Percentiles rank a stretch among this genome's conserved stretches.
phyloP scores from a whole-genome alignment of 2,329 filamentous ascomycete genomes.

The Fusarium nisikadoi region DNA sequence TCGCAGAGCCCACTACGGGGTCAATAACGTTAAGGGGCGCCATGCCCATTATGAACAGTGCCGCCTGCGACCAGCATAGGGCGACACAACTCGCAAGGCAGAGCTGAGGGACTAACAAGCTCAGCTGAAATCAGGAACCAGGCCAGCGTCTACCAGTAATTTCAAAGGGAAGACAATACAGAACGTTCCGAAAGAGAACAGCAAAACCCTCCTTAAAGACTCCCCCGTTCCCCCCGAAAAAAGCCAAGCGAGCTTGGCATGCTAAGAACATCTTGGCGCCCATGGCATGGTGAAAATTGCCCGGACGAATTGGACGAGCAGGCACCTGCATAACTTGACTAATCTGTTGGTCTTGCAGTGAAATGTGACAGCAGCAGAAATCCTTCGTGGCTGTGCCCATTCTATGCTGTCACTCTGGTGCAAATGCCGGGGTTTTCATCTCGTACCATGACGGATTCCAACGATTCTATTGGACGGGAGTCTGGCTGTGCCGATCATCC shows the following conservation, averaged over 20 bases:
- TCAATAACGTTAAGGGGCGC: neutral
- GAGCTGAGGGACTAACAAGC: neutral
- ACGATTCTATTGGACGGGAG: neutral
- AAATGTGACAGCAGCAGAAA: neutral
- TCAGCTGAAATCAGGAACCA: neutral
- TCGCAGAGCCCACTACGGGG: neutral
- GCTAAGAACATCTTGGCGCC: slow-evolving; percentile 1
- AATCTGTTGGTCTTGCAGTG: neutral
- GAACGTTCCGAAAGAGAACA: neutral
- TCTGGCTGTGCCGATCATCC: neutral
- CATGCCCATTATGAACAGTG: neutral
- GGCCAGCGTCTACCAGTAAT: no score
- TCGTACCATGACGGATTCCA: neutral
- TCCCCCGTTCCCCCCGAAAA: neutral
- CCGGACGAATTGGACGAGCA: neutral
- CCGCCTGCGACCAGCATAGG: neutral
- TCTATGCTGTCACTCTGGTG: neutral
- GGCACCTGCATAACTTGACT: neutral
- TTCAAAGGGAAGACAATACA: neutral
- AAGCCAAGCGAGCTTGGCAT: slow-evolving; percentile 22
- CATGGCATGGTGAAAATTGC: neutral
- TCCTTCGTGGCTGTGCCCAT: neutral
- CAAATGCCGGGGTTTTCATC: neutral
- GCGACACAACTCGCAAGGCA: accelerated
- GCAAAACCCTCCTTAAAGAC: neutral